Conservation (phyloP, 192 early-diverging fungal species). For the Rhizoclosmatium globosum region DNA sequence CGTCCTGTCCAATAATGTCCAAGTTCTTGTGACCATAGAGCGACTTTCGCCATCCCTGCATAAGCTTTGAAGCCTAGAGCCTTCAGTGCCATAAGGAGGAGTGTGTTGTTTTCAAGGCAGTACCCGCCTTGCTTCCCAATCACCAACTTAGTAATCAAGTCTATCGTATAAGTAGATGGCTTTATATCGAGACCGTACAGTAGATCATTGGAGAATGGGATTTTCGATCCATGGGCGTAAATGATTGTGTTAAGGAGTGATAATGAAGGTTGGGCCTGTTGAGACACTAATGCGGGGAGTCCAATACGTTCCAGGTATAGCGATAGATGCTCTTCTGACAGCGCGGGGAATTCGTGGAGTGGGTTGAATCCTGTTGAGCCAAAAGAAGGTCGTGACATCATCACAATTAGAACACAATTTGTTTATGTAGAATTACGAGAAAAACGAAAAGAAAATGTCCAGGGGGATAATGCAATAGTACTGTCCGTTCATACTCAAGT, state of each 20-base stretch:
- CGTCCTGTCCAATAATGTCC: neutral
- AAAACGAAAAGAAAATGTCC: too few relatives aligned
- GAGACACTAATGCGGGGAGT: neutral
- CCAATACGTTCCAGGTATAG: neutral
- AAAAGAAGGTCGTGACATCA: neutral
- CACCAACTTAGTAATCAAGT: neutral
- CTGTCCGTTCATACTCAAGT: too few relatives aligned
- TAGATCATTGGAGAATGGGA: slow-evolving; percentile 9
- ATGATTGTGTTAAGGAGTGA: neutral
- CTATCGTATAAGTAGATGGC: neutral
- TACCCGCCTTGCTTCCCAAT: slow-evolving; percentile 5
- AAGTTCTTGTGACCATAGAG: neutral
- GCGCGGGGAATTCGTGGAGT: neutral
- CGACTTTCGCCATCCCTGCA: neutral
- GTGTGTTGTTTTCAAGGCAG: slow-evolving; percentile 21
- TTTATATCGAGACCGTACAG: neutral
- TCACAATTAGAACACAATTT: too few relatives aligned
- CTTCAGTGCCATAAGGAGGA: neutral
- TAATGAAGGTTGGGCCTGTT: neutral
- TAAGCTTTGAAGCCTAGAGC: neutral
- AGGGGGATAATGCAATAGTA: too few relatives aligned
- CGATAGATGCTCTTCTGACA: neutral
- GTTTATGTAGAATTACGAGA: too few relatives aligned
- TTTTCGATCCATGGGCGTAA: neutral
- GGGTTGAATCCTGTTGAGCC: slow-evolving; percentile 13